phyloP scores from a whole-genome alignment of 768 basidiomycete genomes.

The Rhodosporidiobolus odoratus region DNA sequence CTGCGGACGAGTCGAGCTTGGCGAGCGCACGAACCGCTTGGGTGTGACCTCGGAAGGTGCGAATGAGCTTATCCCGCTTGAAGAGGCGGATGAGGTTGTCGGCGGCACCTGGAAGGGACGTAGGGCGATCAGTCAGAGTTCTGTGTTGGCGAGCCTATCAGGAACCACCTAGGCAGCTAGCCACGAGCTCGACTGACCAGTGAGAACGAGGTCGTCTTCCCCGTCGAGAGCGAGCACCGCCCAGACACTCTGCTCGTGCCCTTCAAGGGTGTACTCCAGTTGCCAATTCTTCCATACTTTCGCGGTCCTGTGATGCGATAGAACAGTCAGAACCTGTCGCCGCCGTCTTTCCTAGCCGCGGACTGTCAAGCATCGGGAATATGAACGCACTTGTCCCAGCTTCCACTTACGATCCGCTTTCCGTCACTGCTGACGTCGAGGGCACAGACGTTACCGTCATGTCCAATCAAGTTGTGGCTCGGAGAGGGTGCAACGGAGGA shows the following conservation, averaged over 20 bases:
- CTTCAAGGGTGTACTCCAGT: slow-evolving; percentile 68
- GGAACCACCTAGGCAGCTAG: no score
- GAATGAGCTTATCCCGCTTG: slow-evolving; percentile 61
- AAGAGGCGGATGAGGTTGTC: slow-evolving; percentile 91
- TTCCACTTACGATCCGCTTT: slow-evolving; percentile 74
- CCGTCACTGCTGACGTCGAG: slow-evolving; percentile 66
- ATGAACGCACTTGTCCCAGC: slow-evolving; percentile 79
- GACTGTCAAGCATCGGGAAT: not conserved
- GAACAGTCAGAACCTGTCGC: not conserved
- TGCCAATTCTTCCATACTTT: slow-evolving; percentile 70
- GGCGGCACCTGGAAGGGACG: slow-evolving; percentile 67
- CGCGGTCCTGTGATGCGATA: slow-evolving; percentile 61
- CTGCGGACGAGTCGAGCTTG: slow-evolving; percentile 62
- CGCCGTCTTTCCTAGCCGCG: not conserved
- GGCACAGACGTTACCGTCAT: slow-evolving; percentile 83
- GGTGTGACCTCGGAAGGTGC: slow-evolving; percentile 76
- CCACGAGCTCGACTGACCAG: slow-evolving; percentile 55
- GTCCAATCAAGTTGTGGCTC: slow-evolving; percentile 75
- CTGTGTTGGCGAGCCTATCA: not conserved
- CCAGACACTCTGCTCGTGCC: slow-evolving; percentile 90
- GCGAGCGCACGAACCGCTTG: slow-evolving; percentile 82
- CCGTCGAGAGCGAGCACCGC: slow-evolving; percentile 65
- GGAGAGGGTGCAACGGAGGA: slow-evolving; percentile 63
- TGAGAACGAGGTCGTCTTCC: slow-evolving; percentile 69
- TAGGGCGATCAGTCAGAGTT: not conserved